Base-by-base conservation (phyloP, 2,329 filamentous ascomycete species). In the Pseudogymnoascus sp. region DNA sequence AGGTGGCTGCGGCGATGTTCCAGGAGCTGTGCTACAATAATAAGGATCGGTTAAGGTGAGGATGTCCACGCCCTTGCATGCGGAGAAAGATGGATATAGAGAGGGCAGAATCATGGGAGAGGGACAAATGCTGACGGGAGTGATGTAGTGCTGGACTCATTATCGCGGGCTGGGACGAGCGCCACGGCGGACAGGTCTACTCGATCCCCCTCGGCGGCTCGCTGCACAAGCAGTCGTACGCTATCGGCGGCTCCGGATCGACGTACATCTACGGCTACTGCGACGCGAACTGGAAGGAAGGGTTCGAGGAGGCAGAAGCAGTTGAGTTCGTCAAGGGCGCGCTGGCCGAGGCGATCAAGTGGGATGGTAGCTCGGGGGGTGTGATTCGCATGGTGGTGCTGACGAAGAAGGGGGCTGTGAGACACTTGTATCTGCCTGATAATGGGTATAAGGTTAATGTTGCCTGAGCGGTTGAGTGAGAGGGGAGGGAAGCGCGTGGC, bases 251-350 rank as follows among this genome's bases (percentile, higher is more conserved):
- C 50, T 97, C 93, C 18, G 94, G 94, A 41, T 97, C 93, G 69
- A 97, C 94, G 64, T 99, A 99, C 80, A 99, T 99, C 76, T 99
- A 97, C 80, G 94, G 94, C 69, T 97, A 96, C 81, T 97, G 92
- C 74, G 93, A 99, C 74, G 87, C 91, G 62, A 85, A 99, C 81
- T 99, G 94, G 94, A 86, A 81, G 74, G 94, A 97, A 77, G 85
- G 85, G 66, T 97, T 99, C 92, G 90, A 88, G 60, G 91, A 97
- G 80, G 81, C 85, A 61, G 92, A 96, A 64, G 94, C 94, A 1
- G 86, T 99, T 66, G 77, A 86, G 39, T 99, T 99, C 71, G 94
- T 99, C 74, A 97, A 96, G 79, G 88, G 86, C 57, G 87, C 94
- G 32, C 79, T 99, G 72, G 80, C 85, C 71, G 93, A 99, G 81